Base-by-base conservation (phyloP, 2,329 filamentous ascomycete genomes). In the Monosporascus sp. region DNA sequence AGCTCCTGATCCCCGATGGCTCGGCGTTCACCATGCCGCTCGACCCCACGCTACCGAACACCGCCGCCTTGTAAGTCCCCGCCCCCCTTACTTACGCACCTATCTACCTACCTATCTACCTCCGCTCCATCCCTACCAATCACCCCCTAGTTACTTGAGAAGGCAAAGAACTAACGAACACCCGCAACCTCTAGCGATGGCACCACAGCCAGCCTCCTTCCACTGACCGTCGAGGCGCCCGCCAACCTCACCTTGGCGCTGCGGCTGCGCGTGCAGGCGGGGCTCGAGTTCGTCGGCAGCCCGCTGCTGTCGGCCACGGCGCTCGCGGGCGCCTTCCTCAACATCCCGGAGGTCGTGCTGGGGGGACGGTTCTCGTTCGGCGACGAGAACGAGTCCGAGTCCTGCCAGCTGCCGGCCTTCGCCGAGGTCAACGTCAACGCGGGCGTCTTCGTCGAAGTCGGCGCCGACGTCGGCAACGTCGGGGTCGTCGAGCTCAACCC, bases 381-480 rank as follows among this genome's bases (percentile, higher is more conserved):
- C 18, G 47, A 48, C 48, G 3, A 24, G 5, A 53, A 55, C 54
- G 52, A 52, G 9, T 64, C 59, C 54, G 49, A 41, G 17, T 8
- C 43, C 11, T 46, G 43, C 17, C 27, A 35, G 20, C 31, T 64
- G 17, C 57, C 59, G 11, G 60, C 57, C 4, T 54, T 54, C 1
- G 63, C 63, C 15, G 62, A 63, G 39, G 52, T 66, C 20, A 60
- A 66, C 61, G 63, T 66, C 57, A 66, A 66, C 55, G 63, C 63
- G n/a, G 63, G 63, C 44, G 60, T 57, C 2, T 65, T 60, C 52
- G 58, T 64, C 25, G 63, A 66, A 50, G 49, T 66, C 49, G 63
- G 62, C 45, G 62, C 60, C 6, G 58, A 60, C 18, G 25, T 66
- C 44, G 62, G n/a, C 2, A 55, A 57, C 50, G 15, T 61, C 46